phyloP scores from a whole-genome alignment of 805 yeast species.

The Cyberlindnera maritima region DNA sequence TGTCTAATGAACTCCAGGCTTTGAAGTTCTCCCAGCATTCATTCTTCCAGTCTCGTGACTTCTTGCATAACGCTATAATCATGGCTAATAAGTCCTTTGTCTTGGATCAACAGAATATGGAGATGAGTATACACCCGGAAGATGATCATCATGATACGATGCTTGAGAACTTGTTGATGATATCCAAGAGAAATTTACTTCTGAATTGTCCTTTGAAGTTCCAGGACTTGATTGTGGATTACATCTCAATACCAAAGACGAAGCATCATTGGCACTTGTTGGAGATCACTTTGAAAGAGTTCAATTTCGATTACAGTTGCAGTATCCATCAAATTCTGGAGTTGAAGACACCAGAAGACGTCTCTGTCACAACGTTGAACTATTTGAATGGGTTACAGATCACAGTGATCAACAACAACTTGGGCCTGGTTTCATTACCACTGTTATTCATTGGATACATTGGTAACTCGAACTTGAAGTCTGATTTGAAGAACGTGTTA shows the following conservation, averaged over 20 bases:
- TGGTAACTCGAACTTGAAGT: neutral
- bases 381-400: constrained; percentile 7
- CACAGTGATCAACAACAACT: constrained; percentile 42
- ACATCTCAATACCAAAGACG: constrained; percentile 39
- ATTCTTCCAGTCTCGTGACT: constrained; percentile 28
- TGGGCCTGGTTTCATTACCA: constrained; percentile 52
- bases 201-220: constrained; percentile 49
- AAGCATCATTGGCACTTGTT: constrained; percentile 44
- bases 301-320: constrained; percentile 25
- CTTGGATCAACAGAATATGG: neutral
- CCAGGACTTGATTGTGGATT: constrained; percentile 47
- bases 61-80: constrained; percentile 51
- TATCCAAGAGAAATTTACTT: constrained; percentile 47
- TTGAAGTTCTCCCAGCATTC: constrained; percentile 15
- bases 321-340: neutral
- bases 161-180: constrained; percentile 33
- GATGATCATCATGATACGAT: constrained; percentile 17
- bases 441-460: constrained; percentile 36
- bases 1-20: constrained; percentile 28
- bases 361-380: constrained; percentile 1
- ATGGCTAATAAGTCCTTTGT: constrained; percentile 42
- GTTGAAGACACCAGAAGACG: constrained; percentile 14
- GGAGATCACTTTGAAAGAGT: constrained; percentile 46
- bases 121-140: constrained; percentile 3
- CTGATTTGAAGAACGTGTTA: constrained; percentile 3